Percentiles rank a stretch among this genome's conserved stretches.
These are phyloP conservation scores for Claviceps sp. DNA, from an alignment of 2,329 filamentous ascomycete species.

Conservation along the genomic window DNA sequence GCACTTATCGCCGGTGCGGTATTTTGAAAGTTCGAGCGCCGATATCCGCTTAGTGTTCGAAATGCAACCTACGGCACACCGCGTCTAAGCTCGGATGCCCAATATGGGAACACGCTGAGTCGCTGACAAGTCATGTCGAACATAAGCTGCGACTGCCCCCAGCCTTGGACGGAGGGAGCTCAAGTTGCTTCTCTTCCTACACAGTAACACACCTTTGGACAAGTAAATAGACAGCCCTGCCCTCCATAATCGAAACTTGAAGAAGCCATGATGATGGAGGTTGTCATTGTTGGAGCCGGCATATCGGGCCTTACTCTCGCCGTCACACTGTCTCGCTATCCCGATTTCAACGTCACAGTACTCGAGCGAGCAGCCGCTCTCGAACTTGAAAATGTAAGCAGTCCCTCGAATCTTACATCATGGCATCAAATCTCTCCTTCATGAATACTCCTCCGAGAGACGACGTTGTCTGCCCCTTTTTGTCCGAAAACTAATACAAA, in stretches of 20 bases:
- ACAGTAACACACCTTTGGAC: background rate
- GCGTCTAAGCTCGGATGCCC: too few relatives aligned
- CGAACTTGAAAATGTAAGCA: constrained; percentile 1
- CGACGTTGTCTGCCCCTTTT: background rate
- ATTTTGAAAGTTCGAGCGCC: too few relatives aligned
- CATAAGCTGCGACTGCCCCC: background rate
- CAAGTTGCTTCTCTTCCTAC: background rate
- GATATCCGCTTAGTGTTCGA: too few relatives aligned
- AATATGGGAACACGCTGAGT: too few relatives aligned
- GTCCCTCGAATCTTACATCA: background rate
- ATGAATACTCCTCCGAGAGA: background rate
- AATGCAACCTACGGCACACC: too few relatives aligned
- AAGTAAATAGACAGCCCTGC: background rate
- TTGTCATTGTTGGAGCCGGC: constrained; percentile 9
- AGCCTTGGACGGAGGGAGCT: background rate
- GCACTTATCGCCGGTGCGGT: too few relatives aligned
- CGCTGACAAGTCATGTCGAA: too few relatives aligned
- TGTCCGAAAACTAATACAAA: background rate
- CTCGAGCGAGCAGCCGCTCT: constrained; percentile 4
- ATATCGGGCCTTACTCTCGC: constrained; percentile 8
- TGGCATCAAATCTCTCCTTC: background rate
- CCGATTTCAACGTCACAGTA: constrained; percentile 5
- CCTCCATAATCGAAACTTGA: too few relatives aligned
- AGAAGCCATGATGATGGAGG: constrained; percentile 3
- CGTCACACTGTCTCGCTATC: constrained; percentile 5